These are phyloP conservation scores for Trypethelium eluteriae DNA, from an alignment of 495 filamentous ascomycete genomes.

Conservation along the genomic window DNA sequence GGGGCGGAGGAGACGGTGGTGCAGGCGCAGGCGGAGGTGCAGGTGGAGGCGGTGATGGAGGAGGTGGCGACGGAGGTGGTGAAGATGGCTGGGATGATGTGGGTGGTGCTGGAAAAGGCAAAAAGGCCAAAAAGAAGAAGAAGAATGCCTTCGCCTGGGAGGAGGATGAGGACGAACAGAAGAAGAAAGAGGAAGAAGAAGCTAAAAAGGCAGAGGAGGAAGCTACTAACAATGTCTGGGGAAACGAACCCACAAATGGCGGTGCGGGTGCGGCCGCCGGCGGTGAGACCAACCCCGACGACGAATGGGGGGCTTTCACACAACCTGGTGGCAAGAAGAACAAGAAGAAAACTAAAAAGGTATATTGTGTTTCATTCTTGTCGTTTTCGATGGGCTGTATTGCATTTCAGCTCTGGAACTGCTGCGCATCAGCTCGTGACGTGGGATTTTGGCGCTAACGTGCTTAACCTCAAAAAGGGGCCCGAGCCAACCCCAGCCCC, in stretches of 20 bases:
- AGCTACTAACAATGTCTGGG: conserved; percentile 14
- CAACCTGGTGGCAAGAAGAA: conserved; percentile 18
- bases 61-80: conserved; percentile 35
- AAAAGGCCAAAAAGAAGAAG: conserved; percentile 28
- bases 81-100: conserved; percentile 32
- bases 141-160: conserved; percentile 18
- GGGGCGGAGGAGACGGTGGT: conserved; percentile 24
- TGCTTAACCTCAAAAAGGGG: conserved; percentile 17
- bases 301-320: conserved; percentile 37
- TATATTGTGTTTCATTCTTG: background rate
- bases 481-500: conserved; percentile 21
- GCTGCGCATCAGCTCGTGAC: conserved; percentile 14
- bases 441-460: conserved; percentile 13
- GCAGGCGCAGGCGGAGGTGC: conserved; percentile 27
- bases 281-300: conserved; percentile 24
- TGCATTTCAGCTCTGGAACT: conserved; percentile 10
- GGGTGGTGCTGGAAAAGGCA: conserved; percentile 10
- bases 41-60: conserved; percentile 28
- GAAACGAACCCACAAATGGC: conserved; percentile 14
- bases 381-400: background rate
- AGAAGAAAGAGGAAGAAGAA: conserved; percentile 34
- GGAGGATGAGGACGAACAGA: conserved; percentile 27
- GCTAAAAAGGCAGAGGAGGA: conserved; percentile 30
- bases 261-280: conserved; percentile 15
- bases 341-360: conserved; percentile 28